Conservation (phyloP, 129 eudicot genomes). For the Erigeron canadensis region DNA sequence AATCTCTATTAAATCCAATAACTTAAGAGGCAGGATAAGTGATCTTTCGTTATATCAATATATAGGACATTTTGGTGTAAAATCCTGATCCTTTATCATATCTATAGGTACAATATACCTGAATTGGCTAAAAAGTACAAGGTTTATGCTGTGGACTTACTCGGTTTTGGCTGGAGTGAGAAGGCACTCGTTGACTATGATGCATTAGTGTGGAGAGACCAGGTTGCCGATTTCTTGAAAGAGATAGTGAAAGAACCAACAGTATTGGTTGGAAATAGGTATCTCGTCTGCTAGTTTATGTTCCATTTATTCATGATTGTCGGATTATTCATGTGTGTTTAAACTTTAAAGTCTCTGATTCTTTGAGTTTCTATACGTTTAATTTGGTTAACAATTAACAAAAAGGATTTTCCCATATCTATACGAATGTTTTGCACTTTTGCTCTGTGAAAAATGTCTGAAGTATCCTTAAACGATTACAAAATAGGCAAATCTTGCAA, state of each 20-base stretch:
- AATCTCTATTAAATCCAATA: no score
- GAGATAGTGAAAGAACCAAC: conserved; percentile 94
- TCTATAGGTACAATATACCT: conserved; percentile 87
- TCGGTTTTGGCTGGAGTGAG: conserved; percentile 99
- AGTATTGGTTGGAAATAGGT: conserved; percentile 91
- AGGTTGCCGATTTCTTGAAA: conserved; percentile 83
- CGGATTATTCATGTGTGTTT: neutral
- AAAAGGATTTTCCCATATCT: neutral
- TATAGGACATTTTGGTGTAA: neutral
- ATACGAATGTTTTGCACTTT: neutral
- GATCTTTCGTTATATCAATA: neutral
- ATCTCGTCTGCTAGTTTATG: conserved; percentile 11
- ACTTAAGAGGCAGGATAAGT: no score
- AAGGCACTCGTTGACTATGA: conserved; percentile 92
- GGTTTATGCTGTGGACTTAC: conserved; percentile 90
- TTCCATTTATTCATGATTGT: conserved; percentile 7
- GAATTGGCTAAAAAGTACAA: conserved; percentile 89
- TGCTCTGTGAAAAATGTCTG: neutral
- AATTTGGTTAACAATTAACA: neutral
- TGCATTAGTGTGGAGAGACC: conserved; percentile 96
- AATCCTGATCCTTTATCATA: conserved; percentile 4
- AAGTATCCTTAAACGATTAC: no score
- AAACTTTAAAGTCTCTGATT: neutral
- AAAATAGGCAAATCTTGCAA: neutral
- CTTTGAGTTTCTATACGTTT: neutral